A percentile compares a stretch with the other conserved stretches of the same genome.
Evolutionary conservation across 1,139 yeast genomes (phyloP).

Genomic region (Geotrichum cucujoidarum): DNA sequence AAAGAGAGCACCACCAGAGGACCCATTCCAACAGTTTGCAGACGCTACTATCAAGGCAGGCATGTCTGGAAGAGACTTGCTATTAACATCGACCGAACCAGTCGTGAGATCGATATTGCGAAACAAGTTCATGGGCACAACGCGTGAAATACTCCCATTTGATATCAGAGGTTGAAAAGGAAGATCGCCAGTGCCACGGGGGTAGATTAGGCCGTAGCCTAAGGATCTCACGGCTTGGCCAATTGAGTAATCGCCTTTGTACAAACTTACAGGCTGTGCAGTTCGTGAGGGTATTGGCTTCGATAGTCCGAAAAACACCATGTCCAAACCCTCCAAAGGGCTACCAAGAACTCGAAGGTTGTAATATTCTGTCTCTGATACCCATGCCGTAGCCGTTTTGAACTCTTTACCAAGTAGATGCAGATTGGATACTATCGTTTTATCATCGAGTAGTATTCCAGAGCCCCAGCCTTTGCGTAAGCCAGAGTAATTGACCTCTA

Average conservation of each 20-base stretch:
- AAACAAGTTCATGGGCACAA: conserved; percentile 22
- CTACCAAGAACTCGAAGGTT: conserved; percentile 25
- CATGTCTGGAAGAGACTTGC: conserved; percentile 12
- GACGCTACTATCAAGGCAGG: conserved; percentile 49
- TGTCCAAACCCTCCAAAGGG: conserved; percentile 38
- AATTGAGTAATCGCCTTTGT: conserved; percentile 16
- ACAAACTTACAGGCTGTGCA: conserved; percentile 19
- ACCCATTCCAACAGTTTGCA: conserved; percentile 71
- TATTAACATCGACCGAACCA: conserved; percentile 5
- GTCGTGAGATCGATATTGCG: conserved; percentile 8
- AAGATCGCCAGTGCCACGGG: conserved; percentile 23
- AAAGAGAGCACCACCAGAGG: conserved; percentile 66
- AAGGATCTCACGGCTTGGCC: conserved; percentile 45
- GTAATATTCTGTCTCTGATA: conserved; percentile 21
- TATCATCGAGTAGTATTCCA: conserved; percentile 40
- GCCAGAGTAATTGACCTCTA: conserved; percentile 23
- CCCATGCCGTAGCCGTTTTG: conserved; percentile 29
- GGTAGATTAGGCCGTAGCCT: conserved; percentile 56
- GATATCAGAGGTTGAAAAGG: conserved; percentile 43
- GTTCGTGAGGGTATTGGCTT: conserved; percentile 17
- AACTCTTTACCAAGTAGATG: conserved; percentile 40
- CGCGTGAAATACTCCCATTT: conserved; percentile 43
- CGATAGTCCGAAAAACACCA: conserved; percentile 33
- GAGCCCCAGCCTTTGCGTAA: conserved; percentile 41
- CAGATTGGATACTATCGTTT: conserved; percentile 42